A percentile compares a stretch with the other conserved stretches of the same genome.
These are phyloP conservation scores for Rhizopogon roseolus DNA, from an alignment of 768 basidiomycete species.

Conservation along the genomic window DNA sequence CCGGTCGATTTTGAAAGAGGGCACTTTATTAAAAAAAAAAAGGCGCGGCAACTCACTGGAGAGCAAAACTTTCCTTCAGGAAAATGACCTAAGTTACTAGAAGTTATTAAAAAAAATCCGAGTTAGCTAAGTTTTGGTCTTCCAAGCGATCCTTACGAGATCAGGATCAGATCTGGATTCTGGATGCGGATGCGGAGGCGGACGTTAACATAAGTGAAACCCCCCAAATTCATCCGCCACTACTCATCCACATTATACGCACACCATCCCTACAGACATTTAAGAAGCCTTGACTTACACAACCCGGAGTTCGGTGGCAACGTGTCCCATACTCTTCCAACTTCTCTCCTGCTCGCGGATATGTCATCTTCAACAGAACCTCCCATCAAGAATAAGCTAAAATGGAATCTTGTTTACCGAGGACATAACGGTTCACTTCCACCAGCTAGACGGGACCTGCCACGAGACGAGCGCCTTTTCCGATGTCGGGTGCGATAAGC, in stretches of 20 bases:
- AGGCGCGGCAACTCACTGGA: neutral
- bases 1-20: neutral
- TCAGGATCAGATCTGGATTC: neutral
- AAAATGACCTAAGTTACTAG: constrained; percentile 13
- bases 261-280: no score
- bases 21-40: constrained; percentile 23
- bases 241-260: neutral
- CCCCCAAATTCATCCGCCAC: constrained; percentile 5
- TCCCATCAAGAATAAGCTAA: neutral
- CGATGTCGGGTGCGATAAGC: constrained; percentile 1
- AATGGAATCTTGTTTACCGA: neutral
- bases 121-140: constrained; percentile 8
- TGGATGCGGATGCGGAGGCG: no score
- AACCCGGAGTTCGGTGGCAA: neutral
- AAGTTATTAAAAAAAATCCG: constrained; percentile 1
- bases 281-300: no score
- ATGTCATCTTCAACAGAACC: constrained; percentile 4
- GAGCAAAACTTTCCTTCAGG: neutral
- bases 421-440: neutral
- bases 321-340: neutral
- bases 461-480: neutral
- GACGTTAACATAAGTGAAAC: constrained; percentile 11
- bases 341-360: constrained; percentile 1
- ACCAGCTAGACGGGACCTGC: neutral
- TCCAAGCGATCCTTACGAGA: neutral